Evolutionary conservation across 2,329 filamentous ascomycete species (phyloP).

Genomic region (Arthrobotrys musiformis): DNA sequence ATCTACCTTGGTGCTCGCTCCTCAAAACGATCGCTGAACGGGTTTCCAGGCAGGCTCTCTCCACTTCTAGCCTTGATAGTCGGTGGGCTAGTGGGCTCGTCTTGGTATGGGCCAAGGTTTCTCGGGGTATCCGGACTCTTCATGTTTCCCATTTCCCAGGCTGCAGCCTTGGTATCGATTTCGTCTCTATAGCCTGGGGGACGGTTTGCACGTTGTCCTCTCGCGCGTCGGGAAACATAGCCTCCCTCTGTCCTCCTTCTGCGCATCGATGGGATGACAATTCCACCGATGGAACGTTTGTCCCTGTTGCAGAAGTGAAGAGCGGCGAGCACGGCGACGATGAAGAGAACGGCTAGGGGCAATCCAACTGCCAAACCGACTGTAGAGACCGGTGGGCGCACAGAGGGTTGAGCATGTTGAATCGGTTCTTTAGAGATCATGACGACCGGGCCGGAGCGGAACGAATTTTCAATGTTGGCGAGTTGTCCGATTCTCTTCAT

Average conservation of each 20-base stretch:
- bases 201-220: constrained; percentile 8
- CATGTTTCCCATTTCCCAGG: constrained; percentile 53
- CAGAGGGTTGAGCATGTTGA: constrained; percentile 15
- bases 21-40: constrained; percentile 45
- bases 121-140: constrained; percentile 44
- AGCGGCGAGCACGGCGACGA: constrained; percentile 27
- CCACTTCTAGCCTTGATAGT: constrained; percentile 37
- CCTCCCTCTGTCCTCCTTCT: constrained; percentile 32
- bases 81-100: constrained; percentile 44
- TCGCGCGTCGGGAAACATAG: constrained; percentile 36
- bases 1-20: constrained; percentile 4
- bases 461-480: constrained; percentile 41
- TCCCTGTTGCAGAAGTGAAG: constrained; percentile 40
- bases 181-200: constrained; percentile 46
- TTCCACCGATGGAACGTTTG: constrained; percentile 43
- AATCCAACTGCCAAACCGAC: constrained; percentile 47
- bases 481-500: constrained; percentile 43
- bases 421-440: constrained; percentile 31
- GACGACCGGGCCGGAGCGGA: constrained; percentile 42
- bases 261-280: constrained; percentile 49
- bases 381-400: constrained; percentile 40
- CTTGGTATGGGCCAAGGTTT: constrained; percentile 37
- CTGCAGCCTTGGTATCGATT: constrained; percentile 43
- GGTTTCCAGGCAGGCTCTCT: constrained; percentile 34
- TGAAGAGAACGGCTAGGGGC: constrained; percentile 34